These are phyloP conservation scores for Rhodotorula diobovata DNA, from an alignment of 768 basidiomycete species.

Conservation along the genomic window DNA sequence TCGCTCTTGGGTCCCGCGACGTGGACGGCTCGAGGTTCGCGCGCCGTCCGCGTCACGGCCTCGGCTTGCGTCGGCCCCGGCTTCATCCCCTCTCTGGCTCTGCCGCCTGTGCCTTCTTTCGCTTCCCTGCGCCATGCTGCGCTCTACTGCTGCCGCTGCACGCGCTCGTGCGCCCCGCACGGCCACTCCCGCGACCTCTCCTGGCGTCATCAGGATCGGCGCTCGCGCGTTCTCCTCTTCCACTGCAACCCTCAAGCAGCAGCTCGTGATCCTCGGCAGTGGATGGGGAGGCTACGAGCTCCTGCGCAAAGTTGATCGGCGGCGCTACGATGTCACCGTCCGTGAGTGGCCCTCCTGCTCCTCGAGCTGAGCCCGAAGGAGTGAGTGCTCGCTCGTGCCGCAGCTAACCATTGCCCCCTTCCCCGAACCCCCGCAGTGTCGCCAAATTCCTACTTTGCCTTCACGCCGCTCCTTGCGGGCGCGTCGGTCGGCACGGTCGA, in stretches of 20 bases:
- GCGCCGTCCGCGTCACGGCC: too few relatives aligned
- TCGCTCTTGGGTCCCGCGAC: too few relatives aligned
- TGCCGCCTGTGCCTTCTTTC: too few relatives aligned
- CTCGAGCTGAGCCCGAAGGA: background rate
- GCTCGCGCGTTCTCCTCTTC: background rate
- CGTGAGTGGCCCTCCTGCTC: background rate
- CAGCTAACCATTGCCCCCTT: too few relatives aligned
- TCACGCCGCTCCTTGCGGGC: constrained; percentile 48
- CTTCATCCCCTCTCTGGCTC: too few relatives aligned
- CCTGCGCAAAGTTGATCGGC: constrained; percentile 43
- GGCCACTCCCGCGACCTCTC: background rate
- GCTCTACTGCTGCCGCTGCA: background rate
- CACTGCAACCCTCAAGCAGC: constrained; percentile 27
- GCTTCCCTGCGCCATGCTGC: background rate
- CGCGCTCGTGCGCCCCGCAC: background rate
- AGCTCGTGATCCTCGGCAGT: constrained; percentile 45
- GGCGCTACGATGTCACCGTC: constrained; percentile 42
- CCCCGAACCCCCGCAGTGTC: constrained; percentile 27
- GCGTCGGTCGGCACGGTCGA: constrained; percentile 79
- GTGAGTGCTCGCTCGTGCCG: too few relatives aligned
- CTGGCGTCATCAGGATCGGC: background rate
- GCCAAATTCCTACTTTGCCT: constrained; percentile 38
- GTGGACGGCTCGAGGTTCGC: too few relatives aligned
- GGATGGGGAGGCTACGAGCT: constrained; percentile 41
- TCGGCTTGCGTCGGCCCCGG: too few relatives aligned